phyloP scores from a whole-genome alignment of 164 flowering plant species.

The Taxillus chinensis region DNA sequence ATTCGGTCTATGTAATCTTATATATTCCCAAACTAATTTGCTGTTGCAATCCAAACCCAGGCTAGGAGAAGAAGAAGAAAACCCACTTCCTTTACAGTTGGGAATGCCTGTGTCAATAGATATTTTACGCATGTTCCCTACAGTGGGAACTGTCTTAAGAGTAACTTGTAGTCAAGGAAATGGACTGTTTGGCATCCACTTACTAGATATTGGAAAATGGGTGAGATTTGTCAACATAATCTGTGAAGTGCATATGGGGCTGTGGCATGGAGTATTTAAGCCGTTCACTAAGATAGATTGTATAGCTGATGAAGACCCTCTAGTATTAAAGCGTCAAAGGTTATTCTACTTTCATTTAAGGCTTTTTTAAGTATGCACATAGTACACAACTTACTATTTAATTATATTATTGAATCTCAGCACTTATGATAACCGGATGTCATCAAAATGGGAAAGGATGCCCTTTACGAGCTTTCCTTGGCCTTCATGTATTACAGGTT shows the following conservation, averaged over 20 bases:
- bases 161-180: slow-evolving; percentile 27
- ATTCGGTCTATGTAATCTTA: too few species aligned
- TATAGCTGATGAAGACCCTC: slow-evolving; percentile 36
- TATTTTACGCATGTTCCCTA: slow-evolving; percentile 46
- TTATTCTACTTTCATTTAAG: slow-evolving; percentile 11
- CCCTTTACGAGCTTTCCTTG: slow-evolving; percentile 54
- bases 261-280: slow-evolving; percentile 48
- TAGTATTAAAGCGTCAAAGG: slow-evolving; percentile 35
- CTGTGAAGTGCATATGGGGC: slow-evolving; percentile 37
- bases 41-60: slow-evolving; percentile 18
- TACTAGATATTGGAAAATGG: slow-evolving; percentile 47
- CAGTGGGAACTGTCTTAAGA: slow-evolving; percentile 66
- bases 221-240: slow-evolving; percentile 39
- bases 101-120: slow-evolving; percentile 52
- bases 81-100: slow-evolving; percentile 45
- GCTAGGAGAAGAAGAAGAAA: slow-evolving; percentile 39
- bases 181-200: slow-evolving; percentile 25
- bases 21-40: too few species aligned
- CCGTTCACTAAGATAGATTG: slow-evolving; percentile 42
- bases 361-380: not conserved
- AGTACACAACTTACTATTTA: not conserved
- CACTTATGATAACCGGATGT: slow-evolving; percentile 26
- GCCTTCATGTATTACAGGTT: slow-evolving; percentile 58
- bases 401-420: slow-evolving; percentile 13
- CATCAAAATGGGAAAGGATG: slow-evolving; percentile 30